These are phyloP conservation scores for Flagelloscypha sp. DNA, from an alignment of 768 basidiomycete species.

Conservation along the genomic window DNA sequence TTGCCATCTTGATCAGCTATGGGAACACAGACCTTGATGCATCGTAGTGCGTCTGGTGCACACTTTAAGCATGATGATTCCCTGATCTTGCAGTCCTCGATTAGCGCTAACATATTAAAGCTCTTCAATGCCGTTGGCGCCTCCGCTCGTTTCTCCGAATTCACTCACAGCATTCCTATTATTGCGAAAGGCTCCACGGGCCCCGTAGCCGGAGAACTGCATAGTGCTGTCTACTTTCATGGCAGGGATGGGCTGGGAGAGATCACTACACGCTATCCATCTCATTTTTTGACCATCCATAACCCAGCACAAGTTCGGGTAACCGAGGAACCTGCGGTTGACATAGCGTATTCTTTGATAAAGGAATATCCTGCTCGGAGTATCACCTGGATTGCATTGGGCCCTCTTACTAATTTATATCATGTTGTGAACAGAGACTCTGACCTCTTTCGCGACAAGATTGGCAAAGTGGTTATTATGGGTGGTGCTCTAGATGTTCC, in stretches of 20 bases:
- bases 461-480: slow-evolving; percentile 81
- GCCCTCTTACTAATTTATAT: slow-evolving; percentile 78
- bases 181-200: slow-evolving; percentile 54
- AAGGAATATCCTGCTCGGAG: slow-evolving; percentile 38
- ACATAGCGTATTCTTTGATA: slow-evolving; percentile 51
- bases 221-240: slow-evolving; percentile 81
- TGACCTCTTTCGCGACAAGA: slow-evolving; percentile 41
- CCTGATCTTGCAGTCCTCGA: slow-evolving; percentile 1
- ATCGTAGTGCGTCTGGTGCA: slow-evolving; percentile 42
- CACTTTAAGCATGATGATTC: slow-evolving; percentile 9
- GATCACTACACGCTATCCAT: slow-evolving; percentile 54
- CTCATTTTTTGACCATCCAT: slow-evolving; percentile 27
- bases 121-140: slow-evolving; percentile 43
- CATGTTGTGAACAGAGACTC: slow-evolving; percentile 49
- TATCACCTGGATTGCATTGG: slow-evolving; percentile 66
- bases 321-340: slow-evolving; percentile 37
- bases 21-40: slow-evolving; percentile 66
- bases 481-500: slow-evolving; percentile 91
- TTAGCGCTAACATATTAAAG: not conserved
- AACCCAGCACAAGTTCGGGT: slow-evolving; percentile 25
- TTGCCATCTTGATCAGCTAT: slow-evolving; percentile 60
- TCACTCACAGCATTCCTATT: slow-evolving; percentile 53
- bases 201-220: slow-evolving; percentile 64
- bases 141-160: slow-evolving; percentile 69
- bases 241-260: slow-evolving; percentile 71